Conservation (phyloP, 2,329 filamentous ascomycete species). For the Pseudocercospora vitis region DNA sequence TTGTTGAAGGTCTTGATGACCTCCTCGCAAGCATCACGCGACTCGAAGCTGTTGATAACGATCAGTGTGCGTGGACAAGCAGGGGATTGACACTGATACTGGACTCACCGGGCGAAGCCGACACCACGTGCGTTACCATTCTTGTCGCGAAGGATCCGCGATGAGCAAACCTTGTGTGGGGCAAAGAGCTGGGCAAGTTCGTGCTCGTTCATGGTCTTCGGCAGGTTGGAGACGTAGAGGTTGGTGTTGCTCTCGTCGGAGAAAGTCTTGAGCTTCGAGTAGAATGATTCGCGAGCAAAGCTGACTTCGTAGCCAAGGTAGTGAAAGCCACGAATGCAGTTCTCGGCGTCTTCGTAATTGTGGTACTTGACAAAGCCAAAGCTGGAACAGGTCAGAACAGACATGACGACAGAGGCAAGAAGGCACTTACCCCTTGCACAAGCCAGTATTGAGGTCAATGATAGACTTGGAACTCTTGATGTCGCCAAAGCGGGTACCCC, state of each 20-base stretch:
- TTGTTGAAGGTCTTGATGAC: constrained; percentile 88
- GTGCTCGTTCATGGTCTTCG: constrained; percentile 86
- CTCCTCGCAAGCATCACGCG: constrained; percentile 83
- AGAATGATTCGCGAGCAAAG: constrained; percentile 98
- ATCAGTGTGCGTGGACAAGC: constrained; percentile 27
- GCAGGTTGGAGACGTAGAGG: constrained; percentile 95
- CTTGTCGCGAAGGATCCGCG: constrained; percentile 89
- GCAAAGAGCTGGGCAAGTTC: constrained; percentile 76
- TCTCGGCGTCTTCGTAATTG: constrained; percentile 83
- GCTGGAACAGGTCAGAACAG: constrained; percentile 52
- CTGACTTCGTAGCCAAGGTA: constrained; percentile 95
- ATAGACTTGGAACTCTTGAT: constrained; percentile 98
- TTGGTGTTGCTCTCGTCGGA: constrained; percentile 89
- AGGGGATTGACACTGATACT: background rate
- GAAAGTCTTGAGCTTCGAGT: constrained; percentile 91
- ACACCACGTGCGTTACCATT: constrained; percentile 94
- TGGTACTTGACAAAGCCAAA: constrained; percentile 98
- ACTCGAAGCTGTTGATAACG: constrained; percentile 69
- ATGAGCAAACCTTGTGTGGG: constrained; percentile 81
- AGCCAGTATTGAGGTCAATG: constrained; percentile 87
- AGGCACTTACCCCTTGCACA: constrained; percentile 83
- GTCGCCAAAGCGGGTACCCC: constrained; percentile 83
- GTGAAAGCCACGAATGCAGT: constrained; percentile 94
- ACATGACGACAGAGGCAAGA: constrained; percentile 2
- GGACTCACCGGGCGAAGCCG: constrained; percentile 84